These are phyloP conservation scores for Clarireedia monteithiana DNA, from an alignment of 2,329 filamentous ascomycete species.

Conservation along the genomic window DNA sequence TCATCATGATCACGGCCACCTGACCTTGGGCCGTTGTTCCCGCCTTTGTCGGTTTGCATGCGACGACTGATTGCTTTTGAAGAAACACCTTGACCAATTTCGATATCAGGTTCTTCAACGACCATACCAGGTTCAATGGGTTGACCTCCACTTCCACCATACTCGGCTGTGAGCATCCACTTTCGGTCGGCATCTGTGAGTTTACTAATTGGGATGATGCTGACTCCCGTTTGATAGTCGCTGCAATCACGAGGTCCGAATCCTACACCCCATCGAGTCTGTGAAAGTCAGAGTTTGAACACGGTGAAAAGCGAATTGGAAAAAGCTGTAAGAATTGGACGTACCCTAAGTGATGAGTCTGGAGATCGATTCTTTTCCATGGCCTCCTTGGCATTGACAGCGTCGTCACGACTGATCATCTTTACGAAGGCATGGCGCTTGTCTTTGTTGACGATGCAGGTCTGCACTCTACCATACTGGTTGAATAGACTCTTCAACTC, in stretches of 20 bases:
- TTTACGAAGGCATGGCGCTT: slow-evolving; percentile 99
- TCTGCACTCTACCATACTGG: slow-evolving; percentile 82
- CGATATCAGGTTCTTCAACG: slow-evolving; percentile 96
- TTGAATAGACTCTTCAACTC: slow-evolving; percentile 77
- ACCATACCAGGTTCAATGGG: slow-evolving; percentile 76
- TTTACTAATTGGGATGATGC: slow-evolving; percentile 84
- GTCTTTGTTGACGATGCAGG: slow-evolving; percentile 95
- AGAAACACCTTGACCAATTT: slow-evolving; percentile 94
- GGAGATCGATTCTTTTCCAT: slow-evolving; percentile 75
- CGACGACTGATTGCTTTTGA: slow-evolving; percentile 75
- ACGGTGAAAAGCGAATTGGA: neutral
- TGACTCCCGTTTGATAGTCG: slow-evolving; percentile 87
- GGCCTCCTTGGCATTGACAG: slow-evolving; percentile 72
- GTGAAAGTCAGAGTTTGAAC: slow-evolving; percentile 25
- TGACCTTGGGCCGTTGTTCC: slow-evolving; percentile 56
- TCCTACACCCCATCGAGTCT: slow-evolving; percentile 96
- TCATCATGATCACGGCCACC: slow-evolving; percentile 26
- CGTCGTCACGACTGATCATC: slow-evolving; percentile 86
- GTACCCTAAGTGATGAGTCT: slow-evolving; percentile 41
- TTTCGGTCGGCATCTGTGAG: slow-evolving; percentile 95
- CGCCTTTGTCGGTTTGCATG: slow-evolving; percentile 62
- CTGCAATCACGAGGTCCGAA: slow-evolving; percentile 96
- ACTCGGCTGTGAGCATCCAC: slow-evolving; percentile 93
- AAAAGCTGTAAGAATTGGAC: slow-evolving; percentile 7
- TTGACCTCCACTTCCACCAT: slow-evolving; percentile 81